phyloP scores from a whole-genome alignment of 1,139 yeast species.

The Yamadazyma membranifaciens region DNA sequence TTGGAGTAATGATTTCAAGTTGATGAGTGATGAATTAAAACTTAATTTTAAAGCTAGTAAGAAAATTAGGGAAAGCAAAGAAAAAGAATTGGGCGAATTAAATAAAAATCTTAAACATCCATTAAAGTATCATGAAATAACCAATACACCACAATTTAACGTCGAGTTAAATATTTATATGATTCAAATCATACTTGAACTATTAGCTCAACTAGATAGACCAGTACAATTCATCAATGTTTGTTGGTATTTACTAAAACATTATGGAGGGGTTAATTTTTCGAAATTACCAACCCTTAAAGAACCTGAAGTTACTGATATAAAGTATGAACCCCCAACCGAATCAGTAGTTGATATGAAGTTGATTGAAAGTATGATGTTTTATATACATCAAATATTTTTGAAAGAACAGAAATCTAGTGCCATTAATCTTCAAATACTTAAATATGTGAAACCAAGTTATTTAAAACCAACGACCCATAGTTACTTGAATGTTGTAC shows the following conservation, averaged over 20 bases:
- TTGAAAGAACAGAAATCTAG: slow-evolving; percentile 13
- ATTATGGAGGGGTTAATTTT: slow-evolving; percentile 34
- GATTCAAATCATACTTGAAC: slow-evolving; percentile 31
- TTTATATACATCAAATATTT: slow-evolving; percentile 23
- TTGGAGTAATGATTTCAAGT: slow-evolving; percentile 8
- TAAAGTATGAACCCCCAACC: slow-evolving; percentile 9
- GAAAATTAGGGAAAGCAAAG: slow-evolving; percentile 2
- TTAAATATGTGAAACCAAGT: slow-evolving; percentile 7
- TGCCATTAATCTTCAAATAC: slow-evolving; percentile 9
- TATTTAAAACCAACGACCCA: slow-evolving; percentile 1
- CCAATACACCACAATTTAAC: background rate
- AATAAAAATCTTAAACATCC: background rate
- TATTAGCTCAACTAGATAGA: slow-evolving; percentile 31
- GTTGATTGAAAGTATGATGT: slow-evolving; percentile 30
- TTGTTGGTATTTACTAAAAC: slow-evolving; percentile 29
- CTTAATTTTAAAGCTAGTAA: slow-evolving; percentile 6
- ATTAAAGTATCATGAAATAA: slow-evolving; percentile 1
- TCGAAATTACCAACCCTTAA: slow-evolving; percentile 13
- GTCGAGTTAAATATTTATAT: slow-evolving; percentile 28
- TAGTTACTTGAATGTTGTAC: slow-evolving; percentile 20
- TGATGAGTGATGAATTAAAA: slow-evolving; percentile 6
- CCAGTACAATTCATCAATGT: slow-evolving; percentile 28
- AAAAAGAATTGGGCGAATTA: background rate
- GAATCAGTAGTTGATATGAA: slow-evolving; percentile 11
- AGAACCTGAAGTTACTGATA: slow-evolving; percentile 9